Base-by-base conservation (phyloP, 1,139 yeast species). In the Yamadazyma atmosphaerica region DNA sequence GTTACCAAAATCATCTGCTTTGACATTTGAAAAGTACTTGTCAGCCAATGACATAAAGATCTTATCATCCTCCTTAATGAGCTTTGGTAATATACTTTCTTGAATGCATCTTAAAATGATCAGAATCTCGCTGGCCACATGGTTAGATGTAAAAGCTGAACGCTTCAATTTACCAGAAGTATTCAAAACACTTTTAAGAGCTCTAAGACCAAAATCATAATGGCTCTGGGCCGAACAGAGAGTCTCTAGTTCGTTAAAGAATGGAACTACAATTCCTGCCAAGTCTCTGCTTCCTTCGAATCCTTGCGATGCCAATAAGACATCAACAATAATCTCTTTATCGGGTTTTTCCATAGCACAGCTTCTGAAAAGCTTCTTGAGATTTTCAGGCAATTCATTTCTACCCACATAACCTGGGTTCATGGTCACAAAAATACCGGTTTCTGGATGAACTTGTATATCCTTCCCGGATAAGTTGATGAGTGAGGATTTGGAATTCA, bases 381-480 rank as follows among this genome's bases (percentile, higher is more conserved):
- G 65, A 54, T 90, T 92, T 42, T 90, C 96, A 0, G 98, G 98
- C 10, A 92, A 64, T 23, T 74, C 74, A 12, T 86, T 76, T 58
- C 98, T 74, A 0, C 97, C 98, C 17, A 80, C 81, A 56, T 92
- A 92, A 1, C 79, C 85, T 1, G 97, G 98, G 56, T 92, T 92
- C 86, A 89, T 85, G 0, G 98, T 92, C 2, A 90, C 81, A 55
- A 90, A 90, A 0, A 92, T 66, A 0, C 95, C 96, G 0, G 92
- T 74, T 28, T 74, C 75, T 1, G 63, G 56, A 39, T 77, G 60
- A 2, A 87, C 70, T 0, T 49, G 41, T 2, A 79, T 49, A 3
- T 52, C 46, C 33, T 72, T 70, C 1, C 78, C 82, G 8, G 80
- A 62, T 2, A 88, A 56, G 22, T 73, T 74, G n/a, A 83, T 64